These are phyloP conservation scores for Straminergon stramineum DNA, from an alignment of 225 moss, liverwort and hornwort genomes.

Conservation along the genomic window DNA sequence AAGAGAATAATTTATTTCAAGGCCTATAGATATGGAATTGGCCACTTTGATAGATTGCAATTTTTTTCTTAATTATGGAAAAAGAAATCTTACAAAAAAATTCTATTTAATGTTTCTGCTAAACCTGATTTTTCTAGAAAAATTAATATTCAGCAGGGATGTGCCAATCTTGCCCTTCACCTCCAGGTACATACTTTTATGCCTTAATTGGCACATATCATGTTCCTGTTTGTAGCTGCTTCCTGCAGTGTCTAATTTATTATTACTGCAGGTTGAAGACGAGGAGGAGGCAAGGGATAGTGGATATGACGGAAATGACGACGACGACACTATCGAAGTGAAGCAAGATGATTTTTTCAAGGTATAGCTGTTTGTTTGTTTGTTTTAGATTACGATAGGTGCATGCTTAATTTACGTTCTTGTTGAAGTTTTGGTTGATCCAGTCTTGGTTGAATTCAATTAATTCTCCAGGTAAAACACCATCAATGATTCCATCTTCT, in stretches of 20 bases:
- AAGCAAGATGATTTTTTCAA: constrained; percentile 86
- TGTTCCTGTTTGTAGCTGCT: neutral
- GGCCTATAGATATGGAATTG: neutral
- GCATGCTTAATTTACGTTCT: neutral
- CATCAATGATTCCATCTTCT: neutral
- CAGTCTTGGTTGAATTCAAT: neutral
- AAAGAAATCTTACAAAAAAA: neutral
- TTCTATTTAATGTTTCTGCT: neutral
- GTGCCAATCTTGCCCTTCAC: neutral
- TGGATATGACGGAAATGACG: constrained; percentile 17
- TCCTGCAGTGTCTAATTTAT: neutral
- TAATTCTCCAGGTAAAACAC: neutral
- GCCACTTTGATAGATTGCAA: neutral
- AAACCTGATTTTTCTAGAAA: neutral
- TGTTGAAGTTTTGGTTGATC: neutral
- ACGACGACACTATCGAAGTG: constrained; percentile 41
- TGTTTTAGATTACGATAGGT: neutral
- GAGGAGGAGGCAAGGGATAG: constrained; percentile 22
- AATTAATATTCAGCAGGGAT: neutral
- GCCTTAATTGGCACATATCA: neutral
- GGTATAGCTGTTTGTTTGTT: constrained; percentile 17
- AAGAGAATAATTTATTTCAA: neutral
- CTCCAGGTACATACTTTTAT: neutral
- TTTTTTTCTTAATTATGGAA: too few relatives aligned
- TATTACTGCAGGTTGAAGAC: constrained; percentile 25